Conservation (phyloP, 78 protist genomes). For the Andalucia godoyi region DNA sequence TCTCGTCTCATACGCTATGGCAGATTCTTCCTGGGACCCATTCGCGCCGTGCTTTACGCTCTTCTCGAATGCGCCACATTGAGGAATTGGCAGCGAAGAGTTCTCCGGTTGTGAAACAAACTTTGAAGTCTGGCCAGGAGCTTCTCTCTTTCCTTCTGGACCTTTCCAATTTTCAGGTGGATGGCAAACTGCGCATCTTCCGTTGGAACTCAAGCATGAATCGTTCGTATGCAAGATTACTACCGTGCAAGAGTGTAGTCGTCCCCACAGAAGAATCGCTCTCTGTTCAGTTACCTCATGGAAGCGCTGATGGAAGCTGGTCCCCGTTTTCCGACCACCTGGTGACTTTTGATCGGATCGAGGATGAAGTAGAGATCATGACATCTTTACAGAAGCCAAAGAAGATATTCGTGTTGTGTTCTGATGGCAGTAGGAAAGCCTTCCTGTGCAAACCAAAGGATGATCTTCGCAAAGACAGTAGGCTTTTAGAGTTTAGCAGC, state of each 20-base stretch:
- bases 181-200: background rate
- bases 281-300: background rate
- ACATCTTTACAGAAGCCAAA: constrained; percentile 67
- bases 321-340: constrained; percentile 2
- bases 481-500: constrained; percentile 77
- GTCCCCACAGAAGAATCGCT: too few species aligned
- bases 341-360: constrained; percentile 29
- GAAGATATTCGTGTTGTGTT: constrained; percentile 38
- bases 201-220: background rate
- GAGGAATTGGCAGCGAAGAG: background rate
- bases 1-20: constrained; percentile 70
- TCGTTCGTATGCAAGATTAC: background rate
- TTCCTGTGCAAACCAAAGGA: constrained; percentile 88
- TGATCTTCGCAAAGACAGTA: constrained; percentile 80
- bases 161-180: background rate
- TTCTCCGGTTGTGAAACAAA: too few species aligned
- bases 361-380: constrained; percentile 40
- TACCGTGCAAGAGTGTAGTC: background rate
- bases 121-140: too few species aligned
- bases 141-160: background rate
- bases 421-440: constrained; percentile 26
- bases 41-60: too few species aligned
- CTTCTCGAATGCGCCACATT: background rate
- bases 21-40: background rate
- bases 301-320: too few species aligned